A percentile compares a stretch with the other conserved stretches of the same genome.
Conservation (phyloP, 331 rosid genomes). For the Erythrophleum ivorense region DNA sequence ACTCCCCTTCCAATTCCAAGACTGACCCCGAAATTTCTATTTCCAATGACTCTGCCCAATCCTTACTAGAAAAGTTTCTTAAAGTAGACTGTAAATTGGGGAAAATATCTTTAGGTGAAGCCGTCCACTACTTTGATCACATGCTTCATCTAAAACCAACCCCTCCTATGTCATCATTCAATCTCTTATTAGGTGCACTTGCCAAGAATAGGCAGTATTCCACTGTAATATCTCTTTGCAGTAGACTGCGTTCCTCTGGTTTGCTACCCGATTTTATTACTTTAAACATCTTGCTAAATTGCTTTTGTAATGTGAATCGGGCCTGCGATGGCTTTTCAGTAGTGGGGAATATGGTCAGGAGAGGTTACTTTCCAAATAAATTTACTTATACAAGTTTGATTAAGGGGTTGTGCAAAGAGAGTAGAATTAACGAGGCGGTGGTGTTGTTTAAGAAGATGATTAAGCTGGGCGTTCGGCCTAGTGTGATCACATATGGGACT, state of each 20-base stretch:
- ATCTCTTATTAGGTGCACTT: constrained; percentile 39
- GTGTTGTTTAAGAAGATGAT: constrained; percentile 41
- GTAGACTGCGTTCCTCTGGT: constrained; percentile 36
- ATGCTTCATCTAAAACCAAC: constrained; percentile 46
- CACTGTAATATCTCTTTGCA: constrained; percentile 35
- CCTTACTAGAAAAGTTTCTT: constrained; percentile 38
- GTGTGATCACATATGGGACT: constrained; percentile 46
- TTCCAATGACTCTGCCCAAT: not conserved
- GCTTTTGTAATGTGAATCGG: constrained; percentile 43
- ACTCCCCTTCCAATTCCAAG: constrained; percentile 20
- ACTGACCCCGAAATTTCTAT: not conserved
- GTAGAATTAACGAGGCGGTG: constrained; percentile 42
- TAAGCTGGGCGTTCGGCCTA: constrained; percentile 46
- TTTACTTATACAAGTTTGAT: constrained; percentile 47
- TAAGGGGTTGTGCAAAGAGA: constrained; percentile 52
- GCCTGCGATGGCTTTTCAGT: constrained; percentile 43
- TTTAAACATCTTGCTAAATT: constrained; percentile 47
- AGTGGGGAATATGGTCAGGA: constrained; percentile 43
- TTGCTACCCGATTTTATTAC: constrained; percentile 40
- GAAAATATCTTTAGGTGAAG: constrained; percentile 31
- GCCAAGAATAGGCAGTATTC: constrained; percentile 46
- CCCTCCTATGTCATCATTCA: constrained; percentile 49
- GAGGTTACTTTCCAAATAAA: constrained; percentile 47
- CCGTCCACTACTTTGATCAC: constrained; percentile 31
- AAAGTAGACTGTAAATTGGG: constrained; percentile 36